phyloP scores from a whole-genome alignment of 768 basidiomycete species.

The Suillus variegatus region DNA sequence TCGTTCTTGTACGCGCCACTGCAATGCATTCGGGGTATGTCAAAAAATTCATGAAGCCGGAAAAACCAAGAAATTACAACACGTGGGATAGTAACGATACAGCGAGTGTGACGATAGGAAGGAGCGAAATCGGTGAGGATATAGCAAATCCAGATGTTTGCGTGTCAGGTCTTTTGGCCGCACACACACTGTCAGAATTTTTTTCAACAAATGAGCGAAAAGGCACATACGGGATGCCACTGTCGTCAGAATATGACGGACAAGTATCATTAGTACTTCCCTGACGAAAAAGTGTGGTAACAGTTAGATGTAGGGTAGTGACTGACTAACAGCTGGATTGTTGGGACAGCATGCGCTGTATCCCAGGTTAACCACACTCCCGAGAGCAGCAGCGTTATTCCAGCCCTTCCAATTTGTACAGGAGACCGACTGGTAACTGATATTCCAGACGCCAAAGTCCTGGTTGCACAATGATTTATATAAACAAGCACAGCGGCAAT shows the following conservation, averaged over 20 bases:
- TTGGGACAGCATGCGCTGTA: slow-evolving; percentile 72
- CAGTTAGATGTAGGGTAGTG: background rate
- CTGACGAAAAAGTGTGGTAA: slow-evolving; percentile 26
- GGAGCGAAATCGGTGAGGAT: background rate
- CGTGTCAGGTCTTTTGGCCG: slow-evolving; percentile 2
- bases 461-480: slow-evolving; percentile 23
- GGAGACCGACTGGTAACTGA: slow-evolving; percentile 65
- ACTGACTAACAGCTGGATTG: slow-evolving; percentile 54
- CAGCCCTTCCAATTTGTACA: slow-evolving; percentile 71
- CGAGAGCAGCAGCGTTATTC: slow-evolving; percentile 59
- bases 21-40: background rate
- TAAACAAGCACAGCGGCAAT: background rate
- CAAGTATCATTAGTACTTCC: slow-evolving; percentile 53
- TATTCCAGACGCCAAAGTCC: slow-evolving; percentile 90
- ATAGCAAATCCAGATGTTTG: background rate
- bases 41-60: background rate
- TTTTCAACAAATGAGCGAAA: background rate
- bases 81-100: background rate
- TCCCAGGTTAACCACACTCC: slow-evolving; percentile 61
- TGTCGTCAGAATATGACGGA: slow-evolving; percentile 69
- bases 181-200: background rate
- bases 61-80: background rate
- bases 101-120: background rate
- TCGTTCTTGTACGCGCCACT: background rate
- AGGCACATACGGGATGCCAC: slow-evolving; percentile 60